phyloP scores from a whole-genome alignment of 2,329 filamentous ascomycete species.

The Metarhizium humberi region DNA sequence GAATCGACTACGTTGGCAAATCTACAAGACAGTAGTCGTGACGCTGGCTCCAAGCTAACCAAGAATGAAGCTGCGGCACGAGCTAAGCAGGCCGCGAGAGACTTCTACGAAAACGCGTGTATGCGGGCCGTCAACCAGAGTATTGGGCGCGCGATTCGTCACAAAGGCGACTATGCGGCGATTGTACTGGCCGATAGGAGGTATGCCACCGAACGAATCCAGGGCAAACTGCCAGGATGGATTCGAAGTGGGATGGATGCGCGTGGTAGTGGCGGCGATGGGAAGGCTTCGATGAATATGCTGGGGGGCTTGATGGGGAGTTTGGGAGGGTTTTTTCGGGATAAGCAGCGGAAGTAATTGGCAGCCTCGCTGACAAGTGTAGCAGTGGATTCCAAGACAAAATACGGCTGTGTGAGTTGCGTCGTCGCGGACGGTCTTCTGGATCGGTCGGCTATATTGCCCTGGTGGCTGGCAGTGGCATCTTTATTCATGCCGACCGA shows the following conservation, averaged over 20 bases:
- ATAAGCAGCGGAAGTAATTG: slow-evolving; percentile 26
- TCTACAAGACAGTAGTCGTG: slow-evolving; percentile 13
- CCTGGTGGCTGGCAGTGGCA: too few relatives aligned
- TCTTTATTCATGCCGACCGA: too few relatives aligned
- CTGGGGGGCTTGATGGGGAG: slow-evolving; percentile 51
- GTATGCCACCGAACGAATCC: slow-evolving; percentile 66
- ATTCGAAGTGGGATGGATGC: slow-evolving; percentile 62
- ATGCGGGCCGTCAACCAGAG: slow-evolving; percentile 98
- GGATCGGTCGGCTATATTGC: too few relatives aligned
- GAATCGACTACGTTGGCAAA: slow-evolving; percentile 46
- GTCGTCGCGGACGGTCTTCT: too few relatives aligned
- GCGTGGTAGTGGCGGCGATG: slow-evolving; percentile 29
- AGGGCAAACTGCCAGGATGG: slow-evolving; percentile 78
- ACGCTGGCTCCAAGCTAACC: slow-evolving; percentile 7
- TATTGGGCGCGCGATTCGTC: slow-evolving; percentile 84
- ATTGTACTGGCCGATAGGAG: slow-evolving; percentile 79
- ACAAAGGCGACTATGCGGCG: slow-evolving; percentile 79
- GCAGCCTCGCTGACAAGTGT: neutral
- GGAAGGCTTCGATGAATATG: slow-evolving; percentile 23
- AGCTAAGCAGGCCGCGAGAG: slow-evolving; percentile 53
- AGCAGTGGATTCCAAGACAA: too few relatives aligned
- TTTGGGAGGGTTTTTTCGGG: slow-evolving; percentile 48
- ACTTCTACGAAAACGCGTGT: slow-evolving; percentile 89
- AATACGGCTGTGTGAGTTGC: too few relatives aligned
- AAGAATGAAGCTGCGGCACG: slow-evolving; percentile 16